Conservation (phyloP, 2,329 filamentous ascomycete species). For the Parastagonospora nodorum region DNA sequence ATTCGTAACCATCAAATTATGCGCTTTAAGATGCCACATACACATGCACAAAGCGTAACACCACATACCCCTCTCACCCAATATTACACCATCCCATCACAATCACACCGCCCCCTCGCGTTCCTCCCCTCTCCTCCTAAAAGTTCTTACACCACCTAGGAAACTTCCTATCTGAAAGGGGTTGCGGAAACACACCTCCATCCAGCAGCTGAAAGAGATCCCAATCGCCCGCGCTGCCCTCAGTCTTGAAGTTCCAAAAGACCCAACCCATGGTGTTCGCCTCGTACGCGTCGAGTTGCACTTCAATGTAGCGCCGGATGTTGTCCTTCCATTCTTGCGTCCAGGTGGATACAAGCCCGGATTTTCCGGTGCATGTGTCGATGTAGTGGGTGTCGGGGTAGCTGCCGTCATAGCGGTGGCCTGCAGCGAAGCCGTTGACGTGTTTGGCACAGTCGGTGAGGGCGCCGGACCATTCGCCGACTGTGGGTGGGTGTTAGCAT, state of each 20-base stretch:
- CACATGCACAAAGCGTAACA: slow-evolving; percentile 2
- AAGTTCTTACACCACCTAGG: slow-evolving; percentile 33
- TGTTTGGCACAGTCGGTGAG: slow-evolving; percentile 63
- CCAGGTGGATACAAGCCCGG: slow-evolving; percentile 57
- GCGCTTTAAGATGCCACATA: neutral
- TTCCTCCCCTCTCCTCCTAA: neutral
- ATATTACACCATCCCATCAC: neutral
- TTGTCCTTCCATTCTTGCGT: slow-evolving; percentile 51
- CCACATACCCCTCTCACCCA: neutral
- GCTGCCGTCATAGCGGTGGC: slow-evolving; percentile 64
- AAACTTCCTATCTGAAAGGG: slow-evolving; percentile 33
- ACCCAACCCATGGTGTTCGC: slow-evolving; percentile 57
- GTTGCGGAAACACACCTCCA: slow-evolving; percentile 56
- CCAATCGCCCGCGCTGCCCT: slow-evolving; percentile 57
- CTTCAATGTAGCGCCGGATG: slow-evolving; percentile 58
- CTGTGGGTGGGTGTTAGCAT: slow-evolving; percentile 7
- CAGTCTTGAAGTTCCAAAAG: slow-evolving; percentile 65
- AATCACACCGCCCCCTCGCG: neutral
- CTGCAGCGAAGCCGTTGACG: slow-evolving; percentile 54
- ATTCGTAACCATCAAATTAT: neutral
- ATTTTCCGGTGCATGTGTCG: slow-evolving; percentile 59
- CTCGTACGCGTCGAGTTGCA: slow-evolving; percentile 61
- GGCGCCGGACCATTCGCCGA: slow-evolving; percentile 71
- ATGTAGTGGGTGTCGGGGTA: slow-evolving; percentile 55
- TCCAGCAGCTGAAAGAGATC: slow-evolving; percentile 57